Evolutionary conservation across 306 rosid genomes (phyloP), one percentile per base, ranked within the genome.

Genomic region (Adenanthera pavonina): DNA sequence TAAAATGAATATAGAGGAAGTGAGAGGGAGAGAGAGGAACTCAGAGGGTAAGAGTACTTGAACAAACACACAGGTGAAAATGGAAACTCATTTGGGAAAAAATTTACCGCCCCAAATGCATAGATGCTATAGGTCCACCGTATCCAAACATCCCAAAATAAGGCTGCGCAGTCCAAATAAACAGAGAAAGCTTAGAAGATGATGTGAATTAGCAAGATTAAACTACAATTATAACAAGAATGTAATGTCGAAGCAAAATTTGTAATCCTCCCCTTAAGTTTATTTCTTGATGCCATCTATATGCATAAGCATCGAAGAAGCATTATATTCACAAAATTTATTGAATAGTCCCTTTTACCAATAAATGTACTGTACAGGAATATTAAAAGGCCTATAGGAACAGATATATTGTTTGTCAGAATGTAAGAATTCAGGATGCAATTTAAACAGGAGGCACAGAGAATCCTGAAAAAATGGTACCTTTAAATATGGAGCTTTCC

Each of bases 141-240:
- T 83, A 89, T 74, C 95, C 95, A 85, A 85, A 91, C 93, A 91
- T 83, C 54, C 92, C 95, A 87, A 91, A 89, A 69, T 9, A 89
- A 19, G 93, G 95, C 95, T 91, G 88, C 86, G 86, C 64, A 75
- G 48, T 72, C 67, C 78, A 44, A 52, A 13, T 3, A 65, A 77
- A 35, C 36, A 47, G 52, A 78, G 44, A 30, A 52, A 46, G 20
- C 14, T 75, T 30, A 44, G 40, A 11, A 69, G n/a, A 25, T n/a
- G 17, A 69, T 10, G 30, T 2, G 38, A n/a, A n/a, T 69, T 9
- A 8, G 49, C 38, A 43, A 69, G 11, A 19, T 69, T 19, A 69
- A 19, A 4, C 74, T 19, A 43, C 49, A 16, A 69, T 30, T 43
- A 30, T n/a, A 16, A 16, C 16, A 68, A 67, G 52, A 68, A 46